Percentiles rank a stretch among this genome's conserved stretches.
Conservation (phyloP, 495 filamentous ascomycete genomes). For the Jackrogersella multiformis region DNA sequence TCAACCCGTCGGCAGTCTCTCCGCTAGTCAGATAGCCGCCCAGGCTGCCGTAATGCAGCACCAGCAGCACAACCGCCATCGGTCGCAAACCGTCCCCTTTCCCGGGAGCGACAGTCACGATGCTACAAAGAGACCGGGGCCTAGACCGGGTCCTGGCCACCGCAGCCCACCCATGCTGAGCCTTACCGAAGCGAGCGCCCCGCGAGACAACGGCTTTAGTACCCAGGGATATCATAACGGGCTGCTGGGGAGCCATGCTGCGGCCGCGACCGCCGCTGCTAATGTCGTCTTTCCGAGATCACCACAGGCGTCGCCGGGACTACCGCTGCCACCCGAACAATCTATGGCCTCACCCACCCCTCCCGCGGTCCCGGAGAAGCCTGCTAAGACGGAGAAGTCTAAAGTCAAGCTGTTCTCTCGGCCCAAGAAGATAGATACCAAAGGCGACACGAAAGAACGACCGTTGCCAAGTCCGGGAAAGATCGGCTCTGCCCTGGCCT, state of each 20-base stretch:
- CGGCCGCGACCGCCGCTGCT: constrained; percentile 82
- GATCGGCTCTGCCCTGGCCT: constrained; percentile 68
- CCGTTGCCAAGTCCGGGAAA: constrained; percentile 85
- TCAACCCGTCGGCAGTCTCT: constrained; percentile 49
- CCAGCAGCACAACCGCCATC: constrained; percentile 68
- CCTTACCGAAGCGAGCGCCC: constrained; percentile 63
- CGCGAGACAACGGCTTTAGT: constrained; percentile 62
- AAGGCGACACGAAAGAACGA: constrained; percentile 74
- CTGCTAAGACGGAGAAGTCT: constrained; percentile 77
- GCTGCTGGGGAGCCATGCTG: constrained; percentile 68
- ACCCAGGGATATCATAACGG: constrained; percentile 72
- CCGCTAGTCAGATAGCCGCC: constrained; percentile 87
- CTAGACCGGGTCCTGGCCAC: constrained; percentile 51
- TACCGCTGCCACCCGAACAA: constrained; percentile 49
- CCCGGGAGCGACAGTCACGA: constrained; percentile 51
- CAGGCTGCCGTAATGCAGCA: constrained; percentile 80
- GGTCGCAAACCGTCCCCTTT: constrained; percentile 72
- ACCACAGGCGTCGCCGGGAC: constrained; percentile 59
- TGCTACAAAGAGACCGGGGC: constrained; percentile 45
- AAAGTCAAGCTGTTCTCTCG: constrained; percentile 94
- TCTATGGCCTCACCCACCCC: constrained; percentile 46
- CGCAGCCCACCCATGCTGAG: constrained; percentile 66
- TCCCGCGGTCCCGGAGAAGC: constrained; percentile 67
- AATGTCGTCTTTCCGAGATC: constrained; percentile 84
- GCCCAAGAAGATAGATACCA: constrained; percentile 82